A percentile compares a stretch with the other conserved stretches of the same genome.
These are phyloP conservation scores for Melastoma malabathricum DNA, from an alignment of 345 rosid genomes.

Conservation along the genomic window DNA sequence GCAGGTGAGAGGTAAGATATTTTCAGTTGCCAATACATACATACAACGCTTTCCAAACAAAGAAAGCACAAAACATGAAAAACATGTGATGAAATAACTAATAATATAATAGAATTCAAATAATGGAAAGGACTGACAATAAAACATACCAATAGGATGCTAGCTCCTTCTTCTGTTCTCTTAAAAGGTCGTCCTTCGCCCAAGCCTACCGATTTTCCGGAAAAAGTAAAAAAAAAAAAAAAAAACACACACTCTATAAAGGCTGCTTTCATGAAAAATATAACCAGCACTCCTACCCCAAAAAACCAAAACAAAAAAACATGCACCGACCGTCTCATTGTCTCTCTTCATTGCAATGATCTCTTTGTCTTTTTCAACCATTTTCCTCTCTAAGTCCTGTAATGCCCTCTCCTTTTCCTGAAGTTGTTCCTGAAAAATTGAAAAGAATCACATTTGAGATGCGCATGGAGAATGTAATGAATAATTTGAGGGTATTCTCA, in stretches of 20 bases:
- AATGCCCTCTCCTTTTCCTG: slow-evolving; percentile 48
- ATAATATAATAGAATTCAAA: not conserved
- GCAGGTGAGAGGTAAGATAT: slow-evolving; percentile 14
- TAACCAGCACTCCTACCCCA: not conserved
- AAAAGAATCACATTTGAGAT: slow-evolving; percentile 2
- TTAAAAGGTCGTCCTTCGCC: slow-evolving; percentile 92
- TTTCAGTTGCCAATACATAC: not conserved
- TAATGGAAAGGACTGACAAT: slow-evolving; percentile 1
- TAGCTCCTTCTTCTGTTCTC: slow-evolving; percentile 83
- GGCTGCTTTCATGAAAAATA: not conserved
- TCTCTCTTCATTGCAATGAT: slow-evolving; percentile 74
- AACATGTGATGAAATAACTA: not conserved
- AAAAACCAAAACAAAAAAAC: slow-evolving; percentile 1
- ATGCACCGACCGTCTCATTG: slow-evolving; percentile 64
- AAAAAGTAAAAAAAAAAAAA: not conserved
- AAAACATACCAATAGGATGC: slow-evolving; percentile 55
- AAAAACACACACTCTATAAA: not conserved
- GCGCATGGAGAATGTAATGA: not conserved
- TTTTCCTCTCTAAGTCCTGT: slow-evolving; percentile 55
- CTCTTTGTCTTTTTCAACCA: slow-evolving; percentile 83
- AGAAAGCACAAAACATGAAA: not conserved
- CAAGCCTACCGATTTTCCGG: slow-evolving; percentile 42
- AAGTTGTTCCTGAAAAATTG: slow-evolving; percentile 57
- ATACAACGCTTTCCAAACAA: too few species aligned
- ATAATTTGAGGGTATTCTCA: not conserved